Evolutionary conservation across 306 rosid genomes (phyloP).

Genomic region (Inga oerstediana): DNA sequence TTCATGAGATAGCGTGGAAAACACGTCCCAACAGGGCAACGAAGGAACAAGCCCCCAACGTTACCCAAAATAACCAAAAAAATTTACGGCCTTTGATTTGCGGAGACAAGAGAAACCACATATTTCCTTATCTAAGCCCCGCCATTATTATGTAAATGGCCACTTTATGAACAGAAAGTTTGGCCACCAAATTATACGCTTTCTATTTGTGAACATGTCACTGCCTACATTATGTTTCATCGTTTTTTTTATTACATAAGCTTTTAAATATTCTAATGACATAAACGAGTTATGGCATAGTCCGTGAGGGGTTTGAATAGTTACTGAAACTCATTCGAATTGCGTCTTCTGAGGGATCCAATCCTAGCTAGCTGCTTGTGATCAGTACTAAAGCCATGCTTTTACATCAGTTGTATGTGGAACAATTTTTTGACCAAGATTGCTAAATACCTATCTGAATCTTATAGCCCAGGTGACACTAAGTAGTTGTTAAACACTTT

Average conservation of each 20-base stretch:
- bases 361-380: too few species aligned
- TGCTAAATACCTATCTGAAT: too few species aligned
- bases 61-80: not conserved
- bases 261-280: too few species aligned
- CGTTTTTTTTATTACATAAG: not conserved
- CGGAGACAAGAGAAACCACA: conserved; percentile 35
- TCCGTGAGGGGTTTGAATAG: not conserved
- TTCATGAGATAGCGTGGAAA: conserved; percentile 18
- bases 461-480: too few species aligned
- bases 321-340: not conserved
- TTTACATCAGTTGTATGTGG: too few species aligned
- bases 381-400: too few species aligned
- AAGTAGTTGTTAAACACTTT: too few species aligned
- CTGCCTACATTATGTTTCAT: conserved; percentile 9
- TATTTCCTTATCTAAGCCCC: conserved; percentile 10
- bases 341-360: too few species aligned
- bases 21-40: conserved; percentile 31
- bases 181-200: conserved; percentile 39
- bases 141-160: conserved; percentile 20
- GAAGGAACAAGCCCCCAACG: conserved; percentile 55
- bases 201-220: conserved; percentile 30
- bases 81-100: conserved; percentile 43
- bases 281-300: too few species aligned
- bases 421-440: too few species aligned
- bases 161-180: conserved; percentile 46